A percentile compares a stretch with the other conserved stretches of the same genome.
These are phyloP conservation scores for Cylindrotheca fusiformis DNA, from an alignment of 108 stramenopile species.

Conservation along the genomic window DNA sequence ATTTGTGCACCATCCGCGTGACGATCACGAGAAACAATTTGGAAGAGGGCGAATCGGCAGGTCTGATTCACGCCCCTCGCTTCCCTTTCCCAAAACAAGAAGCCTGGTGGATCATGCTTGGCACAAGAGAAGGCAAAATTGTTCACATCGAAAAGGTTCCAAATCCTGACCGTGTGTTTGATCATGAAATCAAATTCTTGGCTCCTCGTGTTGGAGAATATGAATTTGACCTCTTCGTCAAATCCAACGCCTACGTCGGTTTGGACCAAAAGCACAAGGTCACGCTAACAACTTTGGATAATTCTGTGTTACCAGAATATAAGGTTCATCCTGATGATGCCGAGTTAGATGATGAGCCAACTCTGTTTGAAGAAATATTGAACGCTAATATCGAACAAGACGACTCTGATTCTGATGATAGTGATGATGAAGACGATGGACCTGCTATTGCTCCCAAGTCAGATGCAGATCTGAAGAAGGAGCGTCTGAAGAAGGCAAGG, in stretches of 20 bases:
- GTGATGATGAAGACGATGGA: slow-evolving; percentile 63
- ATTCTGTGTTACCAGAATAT: slow-evolving; percentile 90
- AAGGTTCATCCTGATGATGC: slow-evolving; percentile 96
- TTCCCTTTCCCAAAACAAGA: slow-evolving; percentile 91
- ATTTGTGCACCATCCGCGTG: slow-evolving; percentile 91
- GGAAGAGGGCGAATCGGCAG: slow-evolving; percentile 80
- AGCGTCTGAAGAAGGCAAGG: slow-evolving; percentile 74
- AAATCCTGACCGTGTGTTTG: slow-evolving; percentile 60
- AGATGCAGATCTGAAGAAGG: slow-evolving; percentile 83
- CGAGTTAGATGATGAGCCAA: slow-evolving; percentile 96
- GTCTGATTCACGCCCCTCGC: slow-evolving; percentile 88
- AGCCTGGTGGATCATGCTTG: slow-evolving; percentile 96
- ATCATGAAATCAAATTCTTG: slow-evolving; percentile 94
- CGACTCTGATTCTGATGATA: slow-evolving; percentile 70
- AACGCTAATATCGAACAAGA: slow-evolving; percentile 91
- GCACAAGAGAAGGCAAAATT: slow-evolving; percentile 90
- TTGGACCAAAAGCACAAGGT: slow-evolving; percentile 79
- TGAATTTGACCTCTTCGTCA: slow-evolving; percentile 86
- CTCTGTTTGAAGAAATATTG: slow-evolving; percentile 96
- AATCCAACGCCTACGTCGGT: slow-evolving; percentile 94
- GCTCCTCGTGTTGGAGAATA: slow-evolving; percentile 89
- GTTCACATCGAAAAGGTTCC: slow-evolving; percentile 90
- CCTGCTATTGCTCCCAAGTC: slow-evolving; percentile 63
- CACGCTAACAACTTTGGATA: slow-evolving; percentile 79
- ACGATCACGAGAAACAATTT: slow-evolving; percentile 90